Evolutionary conservation across 2,329 filamentous ascomycete species (phyloP).

Genomic region (Chaetomiaceae sp.): DNA sequence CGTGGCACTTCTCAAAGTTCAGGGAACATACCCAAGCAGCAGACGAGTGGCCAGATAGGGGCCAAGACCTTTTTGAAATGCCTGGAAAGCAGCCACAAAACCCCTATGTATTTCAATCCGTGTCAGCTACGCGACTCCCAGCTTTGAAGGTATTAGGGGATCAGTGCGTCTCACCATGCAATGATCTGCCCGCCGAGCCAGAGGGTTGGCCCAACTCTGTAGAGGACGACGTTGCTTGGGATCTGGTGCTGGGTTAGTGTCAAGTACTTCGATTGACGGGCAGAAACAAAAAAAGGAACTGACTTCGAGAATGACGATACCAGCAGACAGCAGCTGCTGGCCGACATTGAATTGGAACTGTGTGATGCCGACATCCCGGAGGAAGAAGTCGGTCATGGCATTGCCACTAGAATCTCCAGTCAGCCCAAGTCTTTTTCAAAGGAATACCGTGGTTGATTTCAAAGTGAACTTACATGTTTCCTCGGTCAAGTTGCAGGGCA

Average conservation of each 20-base stretch:
- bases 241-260: constrained; percentile 14
- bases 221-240: constrained; percentile 28
- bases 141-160: too few species aligned
- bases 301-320: constrained; percentile 43
- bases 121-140: too few species aligned
- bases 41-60: constrained; percentile 36
- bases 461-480: constrained; percentile 35
- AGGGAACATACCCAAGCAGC: too few species aligned
- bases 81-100: constrained; percentile 37
- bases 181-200: constrained; percentile 37
- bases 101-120: constrained; percentile 22
- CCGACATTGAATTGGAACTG: constrained; percentile 50
- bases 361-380: constrained; percentile 42
- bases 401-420: constrained; percentile 36
- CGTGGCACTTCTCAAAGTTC: too few species aligned
- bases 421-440: background rate
- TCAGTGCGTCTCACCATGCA: constrained; percentile 29
- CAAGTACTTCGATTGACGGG: too few species aligned
- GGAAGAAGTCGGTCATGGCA: constrained; percentile 47
- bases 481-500: constrained; percentile 37
- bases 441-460: too few species aligned
- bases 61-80: constrained; percentile 35
- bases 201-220: constrained; percentile 31
- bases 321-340: constrained; percentile 45
- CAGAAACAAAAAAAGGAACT: background rate